A percentile compares a stretch with the other conserved stretches of the same genome.
Evolutionary conservation across 768 basidiomycete species (phyloP).

Genomic region (Lyophyllum shimeji): DNA sequence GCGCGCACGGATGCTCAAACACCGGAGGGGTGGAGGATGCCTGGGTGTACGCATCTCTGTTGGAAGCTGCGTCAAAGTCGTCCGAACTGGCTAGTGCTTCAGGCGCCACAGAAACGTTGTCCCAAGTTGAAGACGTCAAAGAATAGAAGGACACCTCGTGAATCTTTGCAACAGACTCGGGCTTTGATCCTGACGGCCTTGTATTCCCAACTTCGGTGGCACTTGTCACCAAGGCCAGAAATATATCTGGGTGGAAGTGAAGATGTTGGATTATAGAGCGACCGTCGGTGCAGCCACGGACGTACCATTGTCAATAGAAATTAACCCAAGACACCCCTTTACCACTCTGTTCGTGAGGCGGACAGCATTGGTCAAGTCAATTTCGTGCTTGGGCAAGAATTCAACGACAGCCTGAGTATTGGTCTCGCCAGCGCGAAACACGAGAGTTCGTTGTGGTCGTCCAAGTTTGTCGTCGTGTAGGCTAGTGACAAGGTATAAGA

Average conservation of each 20-base stretch:
- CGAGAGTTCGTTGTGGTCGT: constrained; percentile 59
- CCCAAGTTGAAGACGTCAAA: constrained; percentile 82
- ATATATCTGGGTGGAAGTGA: constrained; percentile 61
- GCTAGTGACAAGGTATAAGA: constrained; percentile 72
- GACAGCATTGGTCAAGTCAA: constrained; percentile 64
- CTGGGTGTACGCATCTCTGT: constrained; percentile 49
- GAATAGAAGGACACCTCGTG: constrained; percentile 90
- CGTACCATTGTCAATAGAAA: constrained; percentile 70
- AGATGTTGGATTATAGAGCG: neutral
- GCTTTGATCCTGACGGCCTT: constrained; percentile 52
- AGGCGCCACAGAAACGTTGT: constrained; percentile 63
- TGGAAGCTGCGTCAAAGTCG: constrained; percentile 44
- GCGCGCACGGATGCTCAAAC: constrained; percentile 88
- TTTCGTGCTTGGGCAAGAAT: constrained; percentile 71
- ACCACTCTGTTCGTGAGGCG: constrained; percentile 69
- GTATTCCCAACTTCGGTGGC: constrained; percentile 76
- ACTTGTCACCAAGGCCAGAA: constrained; percentile 79
- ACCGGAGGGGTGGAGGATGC: constrained; percentile 44
- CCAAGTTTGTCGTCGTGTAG: constrained; percentile 64
- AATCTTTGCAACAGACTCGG: constrained; percentile 78
- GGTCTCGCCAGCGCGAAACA: constrained; percentile 64
- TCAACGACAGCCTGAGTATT: constrained; percentile 79
- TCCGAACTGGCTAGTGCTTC: constrained; percentile 54
- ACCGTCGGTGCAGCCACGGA: neutral
- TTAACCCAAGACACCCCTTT: constrained; percentile 84